Base-by-base conservation (phyloP, 495 filamentous ascomycete species). In the Aspergillus homomorphus region DNA sequence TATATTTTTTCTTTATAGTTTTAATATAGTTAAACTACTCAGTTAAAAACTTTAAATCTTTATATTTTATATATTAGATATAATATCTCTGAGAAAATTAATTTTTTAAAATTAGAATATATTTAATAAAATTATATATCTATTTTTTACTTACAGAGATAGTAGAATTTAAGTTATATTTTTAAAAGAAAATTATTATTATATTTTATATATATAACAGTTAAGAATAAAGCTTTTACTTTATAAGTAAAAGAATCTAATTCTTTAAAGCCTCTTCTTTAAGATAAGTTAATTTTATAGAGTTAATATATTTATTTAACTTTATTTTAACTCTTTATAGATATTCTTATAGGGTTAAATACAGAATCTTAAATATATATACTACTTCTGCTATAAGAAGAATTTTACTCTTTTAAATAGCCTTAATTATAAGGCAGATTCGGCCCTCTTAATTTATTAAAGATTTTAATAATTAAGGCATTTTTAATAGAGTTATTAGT, bases 401-500 rank as follows among this genome's bases (percentile, higher is more conserved):
- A 45, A 45, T 45, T 45, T 45, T 45, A n/a, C 20, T n/a, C 15
- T 45, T 45, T n/a, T 45, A n/a, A 45, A n/a, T n/a, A n/a, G n/a
- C n/a, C n/a, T n/a, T n/a, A n/a, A n/a, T n/a, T n/a, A n/a, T n/a
- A n/a, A n/a, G n/a, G n/a, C n/a, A n/a, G n/a, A n/a, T n/a, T n/a
- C n/a, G n/a, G n/a, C n/a, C n/a, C n/a, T n/a, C n/a, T n/a, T n/a
- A n/a, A n/a, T n/a, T n/a, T n/a, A n/a, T n/a, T n/a, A n/a, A n/a
- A n/a, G n/a, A n/a, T n/a, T n/a, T n/a, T n/a, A n/a, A n/a, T n/a
- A n/a, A n/a, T n/a, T n/a, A n/a, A n/a, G n/a, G n/a, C n/a, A n/a
- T n/a, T n/a, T n/a, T n/a, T n/a, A n/a, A n/a, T n/a, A n/a, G n/a
- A n/a, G n/a, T n/a, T n/a, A n/a, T n/a, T 45, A n/a, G 16, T 45